Conservation (phyloP, 495 filamentous ascomycete species). For the Aspergillus baeticus region DNA sequence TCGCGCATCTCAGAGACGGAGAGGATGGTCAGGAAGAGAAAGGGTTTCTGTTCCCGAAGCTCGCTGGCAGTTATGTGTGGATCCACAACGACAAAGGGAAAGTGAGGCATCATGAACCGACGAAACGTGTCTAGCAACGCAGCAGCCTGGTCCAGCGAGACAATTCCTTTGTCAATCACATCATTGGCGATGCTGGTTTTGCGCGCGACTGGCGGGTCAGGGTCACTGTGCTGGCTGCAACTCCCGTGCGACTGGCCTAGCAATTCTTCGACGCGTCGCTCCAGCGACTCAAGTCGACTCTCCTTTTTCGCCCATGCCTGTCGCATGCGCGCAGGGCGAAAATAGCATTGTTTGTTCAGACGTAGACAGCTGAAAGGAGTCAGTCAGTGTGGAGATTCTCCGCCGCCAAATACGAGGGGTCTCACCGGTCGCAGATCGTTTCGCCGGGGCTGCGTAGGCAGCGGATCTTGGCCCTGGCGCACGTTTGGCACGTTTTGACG, state of each 20-base stretch:
- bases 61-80: conserved; percentile 18
- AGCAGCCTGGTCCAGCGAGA: conserved; percentile 21
- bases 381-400: neutral
- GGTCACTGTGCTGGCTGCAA: neutral
- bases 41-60: conserved; percentile 28
- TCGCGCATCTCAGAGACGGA: conserved; percentile 39
- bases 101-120: conserved; percentile 21
- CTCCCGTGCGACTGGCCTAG: neutral
- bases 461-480: conserved; percentile 22
- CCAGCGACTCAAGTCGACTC: conserved; percentile 14
- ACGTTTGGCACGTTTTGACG: conserved; percentile 24
- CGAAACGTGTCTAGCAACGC: conserved; percentile 23
- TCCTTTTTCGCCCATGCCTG: neutral
- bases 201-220: neutral
- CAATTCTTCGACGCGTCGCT: conserved; percentile 20
- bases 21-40: conserved; percentile 35
- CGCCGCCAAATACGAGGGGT: neutral
- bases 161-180: conserved; percentile 20
- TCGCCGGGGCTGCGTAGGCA: conserved; percentile 10
- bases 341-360: conserved; percentile 19
- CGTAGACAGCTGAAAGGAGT: conserved; percentile 8
- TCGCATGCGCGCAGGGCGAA: conserved; percentile 2
- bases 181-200: conserved; percentile 11
- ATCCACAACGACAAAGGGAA: conserved; percentile 34
- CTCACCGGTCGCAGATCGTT: conserved; percentile 16